Evolutionary conservation across 177 flowering plant species (phyloP), one percentile per base, ranked within the genome.

Genomic region (Vitis hybrid): DNA sequence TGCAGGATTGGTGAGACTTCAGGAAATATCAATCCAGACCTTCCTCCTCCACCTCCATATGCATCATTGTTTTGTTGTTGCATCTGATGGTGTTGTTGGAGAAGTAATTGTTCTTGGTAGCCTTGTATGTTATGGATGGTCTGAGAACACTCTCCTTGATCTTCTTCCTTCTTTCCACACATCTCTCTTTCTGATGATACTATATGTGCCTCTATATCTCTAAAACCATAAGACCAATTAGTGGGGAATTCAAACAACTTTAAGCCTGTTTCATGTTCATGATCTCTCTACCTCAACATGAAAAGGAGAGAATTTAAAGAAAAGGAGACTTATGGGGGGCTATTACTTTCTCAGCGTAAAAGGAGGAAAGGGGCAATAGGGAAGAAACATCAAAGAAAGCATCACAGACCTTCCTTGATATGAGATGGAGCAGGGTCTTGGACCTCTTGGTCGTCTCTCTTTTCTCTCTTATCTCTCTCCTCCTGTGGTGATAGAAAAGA

Each of bases 151-250:
- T 81, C 84, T 26, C 78, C 82, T 75, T 76, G 75, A 70, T 87
- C 78, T 54, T 88, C 81, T 75, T 82, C 81, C 64, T 80, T 84
- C 77, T 77, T 82, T 17, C 76, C 85, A 76, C 85, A 80, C 89
- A 85, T 83, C 65, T 75, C 65, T 60, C 56, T 23, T 23, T 39
- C 45, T 39, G 45, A 39, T 39, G 45, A 39, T 39, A 7, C 6
- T 4, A 19, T 59, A 12, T 59, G 10, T 26, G 9, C 17, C 18
- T 63, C 18, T 49, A 63, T 48, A 10, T 63, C 45, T 39, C 45
- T 39, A 39, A 39, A 39, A 39, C 45, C 45, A 5, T 39, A 5
- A 39, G 45, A 39, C 45, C 45, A 39, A 39, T 39, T 39, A 39
- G 8, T 1, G 45, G 6, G 6, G 45, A 26, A 26, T 26, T 26